These are phyloP conservation scores for Fagus crenata DNA, from an alignment of 306 rosid species.

Conservation along the genomic window DNA sequence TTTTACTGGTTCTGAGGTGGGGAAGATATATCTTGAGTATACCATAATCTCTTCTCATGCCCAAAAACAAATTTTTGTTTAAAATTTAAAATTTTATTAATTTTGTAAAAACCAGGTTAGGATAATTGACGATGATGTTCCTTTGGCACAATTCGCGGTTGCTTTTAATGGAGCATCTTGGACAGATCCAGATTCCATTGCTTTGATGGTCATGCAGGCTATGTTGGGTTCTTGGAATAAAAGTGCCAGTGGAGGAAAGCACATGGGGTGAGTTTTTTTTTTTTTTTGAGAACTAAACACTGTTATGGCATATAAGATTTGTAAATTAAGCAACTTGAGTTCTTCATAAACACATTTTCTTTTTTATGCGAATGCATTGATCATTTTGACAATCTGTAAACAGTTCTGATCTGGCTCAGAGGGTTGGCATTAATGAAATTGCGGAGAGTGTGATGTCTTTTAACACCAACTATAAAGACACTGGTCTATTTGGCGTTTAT, in stretches of 20 bases:
- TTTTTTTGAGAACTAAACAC: background rate
- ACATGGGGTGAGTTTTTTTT: conserved; percentile 71
- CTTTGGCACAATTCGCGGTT: conserved; percentile 85
- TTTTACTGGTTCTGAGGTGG: conserved; percentile 97
- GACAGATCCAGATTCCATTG: conserved; percentile 94
- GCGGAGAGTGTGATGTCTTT: conserved; percentile 95
- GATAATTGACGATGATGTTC: conserved; percentile 82
- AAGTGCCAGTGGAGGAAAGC: conserved; percentile 86
- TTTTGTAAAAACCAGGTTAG: conserved; percentile 62
- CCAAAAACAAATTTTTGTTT: background rate
- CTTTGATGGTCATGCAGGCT: conserved; percentile 98
- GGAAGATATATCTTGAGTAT: conserved; percentile 16
- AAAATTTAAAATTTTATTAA: conserved; percentile 11
- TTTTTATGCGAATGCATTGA: conserved; percentile 12
- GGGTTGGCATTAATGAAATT: conserved; percentile 72
- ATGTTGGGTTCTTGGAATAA: conserved; percentile 98
- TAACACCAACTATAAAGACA: conserved; percentile 92
- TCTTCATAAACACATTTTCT: background rate
- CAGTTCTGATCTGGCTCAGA: conserved; percentile 81
- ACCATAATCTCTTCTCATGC: background rate
- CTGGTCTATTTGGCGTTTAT: conserved; percentile 83
- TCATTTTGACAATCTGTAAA: conserved; percentile 18
- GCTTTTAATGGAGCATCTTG: conserved; percentile 96
- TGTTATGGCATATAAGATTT: background rate
- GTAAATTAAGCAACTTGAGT: background rate